Evolutionary conservation across 495 filamentous ascomycete species (phyloP).

Genomic region (Usnea hakonensis): DNA sequence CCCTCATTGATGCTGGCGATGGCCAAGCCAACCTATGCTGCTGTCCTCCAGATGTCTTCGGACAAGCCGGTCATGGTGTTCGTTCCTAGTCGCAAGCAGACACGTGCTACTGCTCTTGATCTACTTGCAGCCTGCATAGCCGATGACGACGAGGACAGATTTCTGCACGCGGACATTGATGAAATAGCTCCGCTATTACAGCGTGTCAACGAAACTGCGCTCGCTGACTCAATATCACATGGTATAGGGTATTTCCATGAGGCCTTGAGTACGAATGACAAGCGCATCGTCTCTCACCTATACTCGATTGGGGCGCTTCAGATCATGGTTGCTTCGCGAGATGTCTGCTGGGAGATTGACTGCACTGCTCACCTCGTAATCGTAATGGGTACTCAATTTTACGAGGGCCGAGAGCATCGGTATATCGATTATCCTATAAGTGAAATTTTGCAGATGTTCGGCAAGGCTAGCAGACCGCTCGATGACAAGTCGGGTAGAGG

Average conservation of each 20-base stretch:
- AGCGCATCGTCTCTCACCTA: conserved; percentile 84
- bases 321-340: conserved; percentile 83
- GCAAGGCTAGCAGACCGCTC: conserved; percentile 73
- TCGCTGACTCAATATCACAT: conserved; percentile 87
- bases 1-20: conserved; percentile 97
- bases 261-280: conserved; percentile 78
- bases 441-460: conserved; percentile 99
- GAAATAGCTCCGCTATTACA: conserved; percentile 76
- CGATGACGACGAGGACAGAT: conserved; percentile 89
- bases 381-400: conserved; percentile 98
- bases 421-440: conserved; percentile 96
- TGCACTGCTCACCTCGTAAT: conserved; percentile 82
- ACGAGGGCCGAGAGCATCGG: conserved; percentile 91
- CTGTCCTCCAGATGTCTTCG: conserved; percentile 73
- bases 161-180: conserved; percentile 71
- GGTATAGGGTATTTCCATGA: conserved; percentile 98
- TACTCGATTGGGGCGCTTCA: conserved; percentile 90
- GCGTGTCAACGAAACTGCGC: conserved; percentile 72
- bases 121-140: conserved; percentile 74
- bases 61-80: conserved; percentile 89
- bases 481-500: conserved; percentile 77
- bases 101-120: conserved; percentile 81
- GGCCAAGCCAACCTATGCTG: conserved; percentile 85
- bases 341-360: conserved; percentile 94
- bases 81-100: conserved; percentile 87